phyloP scores from a whole-genome alignment of 345 rosid species.

The Brassica cretica region DNA sequence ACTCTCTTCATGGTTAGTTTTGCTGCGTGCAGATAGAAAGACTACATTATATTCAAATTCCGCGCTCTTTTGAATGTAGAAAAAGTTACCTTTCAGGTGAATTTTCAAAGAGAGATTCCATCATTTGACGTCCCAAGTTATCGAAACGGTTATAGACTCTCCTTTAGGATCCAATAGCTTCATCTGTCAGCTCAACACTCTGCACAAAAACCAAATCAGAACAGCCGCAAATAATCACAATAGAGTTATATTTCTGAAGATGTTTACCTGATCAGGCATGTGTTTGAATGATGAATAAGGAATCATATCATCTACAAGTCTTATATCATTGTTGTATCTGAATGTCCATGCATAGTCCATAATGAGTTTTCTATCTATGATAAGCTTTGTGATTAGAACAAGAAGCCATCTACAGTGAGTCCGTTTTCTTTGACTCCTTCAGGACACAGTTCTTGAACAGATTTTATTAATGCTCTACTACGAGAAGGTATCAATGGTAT shows the following conservation, averaged over 20 bases:
- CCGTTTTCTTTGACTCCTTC: conserved; percentile 74
- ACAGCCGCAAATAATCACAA: conserved; percentile 1
- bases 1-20: no score
- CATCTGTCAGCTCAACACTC: conserved; percentile 83
- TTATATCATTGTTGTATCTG: conserved; percentile 18
- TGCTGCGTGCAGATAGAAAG: background rate
- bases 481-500: conserved; percentile 68
- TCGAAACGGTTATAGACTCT: conserved; percentile 56
- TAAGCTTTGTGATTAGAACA: conserved; percentile 69
- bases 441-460: conserved; percentile 59
- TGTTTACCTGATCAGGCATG: conserved; percentile 75
- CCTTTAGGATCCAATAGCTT: conserved; percentile 60
- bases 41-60: background rate
- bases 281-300: conserved; percentile 60
- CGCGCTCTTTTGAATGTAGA: background rate
- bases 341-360: conserved; percentile 29
- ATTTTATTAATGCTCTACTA: conserved; percentile 58
- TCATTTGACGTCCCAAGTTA: conserved; percentile 54
- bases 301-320: conserved; percentile 41
- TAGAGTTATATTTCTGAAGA: background rate
- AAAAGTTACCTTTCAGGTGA: conserved; percentile 71
- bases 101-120: conserved; percentile 68
- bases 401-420: conserved; percentile 81
- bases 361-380: conserved; percentile 54
- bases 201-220: conserved; percentile 32